A percentile compares a stretch with the other conserved stretches of the same genome.
These are phyloP conservation scores for Geranomyces michiganensis DNA, from an alignment of 192 early-diverging fungal species.

Conservation along the genomic window DNA sequence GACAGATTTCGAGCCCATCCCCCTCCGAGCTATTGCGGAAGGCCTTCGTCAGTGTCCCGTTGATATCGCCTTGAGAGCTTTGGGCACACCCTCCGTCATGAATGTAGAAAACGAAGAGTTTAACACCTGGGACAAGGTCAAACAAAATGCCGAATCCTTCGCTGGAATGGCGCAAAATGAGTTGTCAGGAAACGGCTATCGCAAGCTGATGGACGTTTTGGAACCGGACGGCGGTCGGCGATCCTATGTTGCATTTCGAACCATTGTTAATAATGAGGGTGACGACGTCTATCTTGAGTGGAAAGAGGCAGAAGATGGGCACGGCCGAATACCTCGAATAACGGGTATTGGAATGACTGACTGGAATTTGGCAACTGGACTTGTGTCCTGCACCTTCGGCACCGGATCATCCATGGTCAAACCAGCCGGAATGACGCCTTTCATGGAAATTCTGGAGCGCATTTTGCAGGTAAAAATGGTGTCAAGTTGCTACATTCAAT, in stretches of 20 bases:
- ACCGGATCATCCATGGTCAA: neutral
- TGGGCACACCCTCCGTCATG: neutral
- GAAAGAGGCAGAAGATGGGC: neutral
- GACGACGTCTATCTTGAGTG: neutral
- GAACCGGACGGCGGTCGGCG: neutral
- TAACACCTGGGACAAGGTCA: neutral
- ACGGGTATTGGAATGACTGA: neutral
- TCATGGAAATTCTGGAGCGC: neutral
- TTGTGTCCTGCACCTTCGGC: neutral
- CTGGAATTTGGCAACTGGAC: neutral
- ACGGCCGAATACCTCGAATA: neutral
- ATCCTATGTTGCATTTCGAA: neutral
- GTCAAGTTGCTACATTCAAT: too few species aligned
- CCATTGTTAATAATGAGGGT: neutral
- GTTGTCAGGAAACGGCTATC: neutral
- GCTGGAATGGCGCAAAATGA: neutral
- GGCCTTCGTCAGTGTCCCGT: neutral
- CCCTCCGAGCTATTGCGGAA: neutral
- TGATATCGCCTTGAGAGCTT: neutral
- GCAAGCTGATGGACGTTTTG: neutral
- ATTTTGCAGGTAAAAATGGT: too few species aligned
- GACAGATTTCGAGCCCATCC: neutral
- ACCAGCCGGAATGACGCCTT: neutral
- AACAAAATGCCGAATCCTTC: neutral
- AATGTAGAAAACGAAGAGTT: neutral